phyloP scores from a whole-genome alignment of 2,329 filamentous ascomycete genomes.

The Penicillium paneum region DNA sequence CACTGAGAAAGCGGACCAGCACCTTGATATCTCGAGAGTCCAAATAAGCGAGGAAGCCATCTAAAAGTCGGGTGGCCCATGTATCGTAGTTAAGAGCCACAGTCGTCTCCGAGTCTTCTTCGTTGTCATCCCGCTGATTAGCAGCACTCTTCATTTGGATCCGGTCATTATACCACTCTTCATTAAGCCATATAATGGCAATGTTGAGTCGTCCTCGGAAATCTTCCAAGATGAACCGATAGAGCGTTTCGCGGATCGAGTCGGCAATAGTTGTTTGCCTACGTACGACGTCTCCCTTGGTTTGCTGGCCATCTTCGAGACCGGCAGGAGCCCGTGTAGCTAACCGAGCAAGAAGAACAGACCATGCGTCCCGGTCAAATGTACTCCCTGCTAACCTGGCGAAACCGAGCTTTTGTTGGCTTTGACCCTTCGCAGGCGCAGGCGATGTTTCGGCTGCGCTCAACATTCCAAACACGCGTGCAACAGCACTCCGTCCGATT shows the following conservation, averaged over 20 bases:
- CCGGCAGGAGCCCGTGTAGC: conserved; percentile 75
- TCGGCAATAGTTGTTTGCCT: conserved; percentile 48
- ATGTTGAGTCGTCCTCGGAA: conserved; percentile 86
- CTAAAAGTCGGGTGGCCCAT: conserved; percentile 76
- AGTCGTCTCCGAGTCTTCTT: conserved; percentile 45
- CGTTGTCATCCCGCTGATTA: conserved; percentile 41
- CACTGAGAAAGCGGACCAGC: conserved; percentile 83
- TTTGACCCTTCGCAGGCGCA: conserved; percentile 49
- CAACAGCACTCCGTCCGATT: conserved; percentile 70
- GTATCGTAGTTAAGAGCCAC: conserved; percentile 65
- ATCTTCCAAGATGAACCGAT: conserved; percentile 84
- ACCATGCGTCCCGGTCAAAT: conserved; percentile 84
- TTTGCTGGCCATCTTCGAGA: conserved; percentile 52
- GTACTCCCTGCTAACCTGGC: conserved; percentile 79
- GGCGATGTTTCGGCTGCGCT: conserved; percentile 66
- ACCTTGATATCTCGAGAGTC: conserved; percentile 80
- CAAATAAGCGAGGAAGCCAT: conserved; percentile 86
- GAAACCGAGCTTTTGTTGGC: conserved; percentile 65
- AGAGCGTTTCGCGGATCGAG: conserved; percentile 74
- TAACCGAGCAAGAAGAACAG: conserved; percentile 79
- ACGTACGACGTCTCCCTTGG: conserved; percentile 26
- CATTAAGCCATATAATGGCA: conserved; percentile 89
- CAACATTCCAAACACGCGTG: conserved; percentile 75
- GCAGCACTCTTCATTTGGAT: conserved; percentile 50
- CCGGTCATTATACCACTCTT: conserved; percentile 96